phyloP scores from a whole-genome alignment of 306 rosid genomes.

The Cercis canadensis region DNA sequence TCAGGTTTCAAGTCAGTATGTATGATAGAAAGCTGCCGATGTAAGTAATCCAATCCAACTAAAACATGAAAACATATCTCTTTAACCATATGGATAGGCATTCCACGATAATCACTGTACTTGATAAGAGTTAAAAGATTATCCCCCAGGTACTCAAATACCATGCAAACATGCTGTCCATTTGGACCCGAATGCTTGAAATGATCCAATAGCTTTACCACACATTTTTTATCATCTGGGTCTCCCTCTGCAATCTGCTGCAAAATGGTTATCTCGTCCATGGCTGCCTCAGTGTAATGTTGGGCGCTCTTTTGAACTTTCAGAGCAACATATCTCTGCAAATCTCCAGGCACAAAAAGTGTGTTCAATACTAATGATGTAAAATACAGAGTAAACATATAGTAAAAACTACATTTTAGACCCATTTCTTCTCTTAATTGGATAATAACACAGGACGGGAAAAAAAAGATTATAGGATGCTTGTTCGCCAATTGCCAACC shows the following conservation, averaged over 20 bases:
- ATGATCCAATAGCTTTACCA: constrained; percentile 95
- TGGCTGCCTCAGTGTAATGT: constrained; percentile 95
- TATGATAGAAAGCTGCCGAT: constrained; percentile 87
- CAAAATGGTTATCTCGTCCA: constrained; percentile 94
- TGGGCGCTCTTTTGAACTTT: constrained; percentile 98
- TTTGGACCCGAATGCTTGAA: constrained; percentile 96
- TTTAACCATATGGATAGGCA: constrained; percentile 82
- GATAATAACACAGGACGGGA: neutral
- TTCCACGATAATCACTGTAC: constrained; percentile 81
- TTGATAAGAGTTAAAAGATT: constrained; percentile 89
- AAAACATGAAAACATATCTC: constrained; percentile 86
- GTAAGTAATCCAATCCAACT: constrained; percentile 96
- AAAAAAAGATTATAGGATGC: neutral
- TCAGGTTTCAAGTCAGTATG: constrained; percentile 98
- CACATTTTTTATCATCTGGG: constrained; percentile 78
- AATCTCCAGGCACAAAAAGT: constrained; percentile 31
- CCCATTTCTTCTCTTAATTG: constrained; percentile 3
- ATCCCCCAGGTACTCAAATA: constrained; percentile 94
- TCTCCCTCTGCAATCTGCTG: constrained; percentile 95
- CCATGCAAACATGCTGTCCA: constrained; percentile 97
- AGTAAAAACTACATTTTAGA: neutral
- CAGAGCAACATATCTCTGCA: constrained; percentile 87
- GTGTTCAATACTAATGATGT: constrained; percentile 9
- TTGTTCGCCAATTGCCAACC: neutral
- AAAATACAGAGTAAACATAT: neutral